These are phyloP conservation scores for Sistotremastrum suecicum DNA, from an alignment of 768 basidiomycete genomes.

Conservation along the genomic window DNA sequence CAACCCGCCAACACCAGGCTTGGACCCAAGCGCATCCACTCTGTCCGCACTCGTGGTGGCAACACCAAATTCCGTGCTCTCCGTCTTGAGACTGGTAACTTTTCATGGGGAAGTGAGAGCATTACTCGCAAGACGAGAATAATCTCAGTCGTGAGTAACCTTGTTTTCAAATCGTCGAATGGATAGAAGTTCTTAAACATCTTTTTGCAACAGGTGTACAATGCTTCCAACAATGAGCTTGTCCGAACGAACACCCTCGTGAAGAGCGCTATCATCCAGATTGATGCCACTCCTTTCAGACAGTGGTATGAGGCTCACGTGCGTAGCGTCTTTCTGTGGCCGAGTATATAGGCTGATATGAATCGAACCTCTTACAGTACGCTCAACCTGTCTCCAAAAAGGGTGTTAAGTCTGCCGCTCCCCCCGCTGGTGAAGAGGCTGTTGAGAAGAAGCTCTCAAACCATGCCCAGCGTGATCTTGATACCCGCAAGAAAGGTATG, in stretches of 20 bases:
- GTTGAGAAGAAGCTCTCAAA: constrained; percentile 69
- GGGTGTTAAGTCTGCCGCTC: constrained; percentile 45
- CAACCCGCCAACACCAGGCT: constrained; percentile 97
- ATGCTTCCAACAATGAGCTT: constrained; percentile 98
- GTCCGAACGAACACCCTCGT: constrained; percentile 99
- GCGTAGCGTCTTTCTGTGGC: constrained; percentile 21
- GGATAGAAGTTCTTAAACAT: background rate
- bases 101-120: constrained; percentile 96
- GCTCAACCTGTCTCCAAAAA: constrained; percentile 90
- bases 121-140: constrained; percentile 91
- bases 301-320: constrained; percentile 99
- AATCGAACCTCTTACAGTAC: constrained; percentile 40
- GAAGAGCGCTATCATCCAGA: constrained; percentile 90
- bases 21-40: constrained; percentile 88
- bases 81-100: constrained; percentile 94
- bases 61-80: constrained; percentile 93
- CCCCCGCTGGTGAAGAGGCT: constrained; percentile 34
- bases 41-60: constrained; percentile 90
- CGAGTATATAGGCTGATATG: background rate
- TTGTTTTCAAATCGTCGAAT: background rate
- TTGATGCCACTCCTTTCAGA: constrained; percentile 97
- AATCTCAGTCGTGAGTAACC: constrained; percentile 74
- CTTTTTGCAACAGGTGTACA: constrained; percentile 61
- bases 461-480: constrained; percentile 76
- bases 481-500: constrained; percentile 84